These are phyloP conservation scores for Stagonosporopsis chrysanthemi DNA, from an alignment of 2,329 filamentous ascomycete genomes.

Conservation along the genomic window DNA sequence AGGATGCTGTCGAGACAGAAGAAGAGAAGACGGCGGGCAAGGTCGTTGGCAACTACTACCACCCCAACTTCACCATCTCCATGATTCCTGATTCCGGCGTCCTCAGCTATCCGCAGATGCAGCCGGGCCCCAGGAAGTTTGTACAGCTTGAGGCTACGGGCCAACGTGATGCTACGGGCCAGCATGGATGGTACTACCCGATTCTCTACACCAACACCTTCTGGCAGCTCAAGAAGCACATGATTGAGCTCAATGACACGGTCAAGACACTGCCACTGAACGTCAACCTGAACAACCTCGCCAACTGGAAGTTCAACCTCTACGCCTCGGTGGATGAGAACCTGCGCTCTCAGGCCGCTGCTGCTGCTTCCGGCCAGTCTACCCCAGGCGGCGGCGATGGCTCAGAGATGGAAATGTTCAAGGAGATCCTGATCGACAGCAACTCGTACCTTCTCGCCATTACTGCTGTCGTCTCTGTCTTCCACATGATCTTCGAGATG, in stretches of 20 bases:
- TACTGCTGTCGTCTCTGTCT: constrained; percentile 82
- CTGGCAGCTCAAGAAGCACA: constrained; percentile 92
- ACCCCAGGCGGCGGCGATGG: constrained; percentile 84
- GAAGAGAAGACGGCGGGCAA: constrained; percentile 66
- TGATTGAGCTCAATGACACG: constrained; percentile 90
- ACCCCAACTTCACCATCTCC: constrained; percentile 90
- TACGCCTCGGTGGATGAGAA: constrained; percentile 86
- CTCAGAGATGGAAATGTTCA: constrained; percentile 95
- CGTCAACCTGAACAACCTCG: constrained; percentile 81
- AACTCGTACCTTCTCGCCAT: constrained; percentile 89
- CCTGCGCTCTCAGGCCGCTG: constrained; percentile 80
- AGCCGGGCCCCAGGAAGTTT: constrained; percentile 78
- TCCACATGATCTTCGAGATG: constrained; percentile 95
- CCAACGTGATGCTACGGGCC: constrained; percentile 81
- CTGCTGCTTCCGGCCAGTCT: constrained; percentile 74
- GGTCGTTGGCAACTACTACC: constrained; percentile 86
- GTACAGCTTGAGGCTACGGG: constrained; percentile 80
- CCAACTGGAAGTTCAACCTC: constrained; percentile 87
- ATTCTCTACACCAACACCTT: constrained; percentile 94
- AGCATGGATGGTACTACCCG: constrained; percentile 93
- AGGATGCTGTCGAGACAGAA: constrained; percentile 58
- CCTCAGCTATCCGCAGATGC: constrained; percentile 69
- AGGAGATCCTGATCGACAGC: constrained; percentile 91
- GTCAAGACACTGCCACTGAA: constrained; percentile 82
- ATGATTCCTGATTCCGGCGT: constrained; percentile 83